Evolutionary conservation across 495 filamentous ascomycete species (phyloP).

Genomic region (Ramalina intermedia): DNA sequence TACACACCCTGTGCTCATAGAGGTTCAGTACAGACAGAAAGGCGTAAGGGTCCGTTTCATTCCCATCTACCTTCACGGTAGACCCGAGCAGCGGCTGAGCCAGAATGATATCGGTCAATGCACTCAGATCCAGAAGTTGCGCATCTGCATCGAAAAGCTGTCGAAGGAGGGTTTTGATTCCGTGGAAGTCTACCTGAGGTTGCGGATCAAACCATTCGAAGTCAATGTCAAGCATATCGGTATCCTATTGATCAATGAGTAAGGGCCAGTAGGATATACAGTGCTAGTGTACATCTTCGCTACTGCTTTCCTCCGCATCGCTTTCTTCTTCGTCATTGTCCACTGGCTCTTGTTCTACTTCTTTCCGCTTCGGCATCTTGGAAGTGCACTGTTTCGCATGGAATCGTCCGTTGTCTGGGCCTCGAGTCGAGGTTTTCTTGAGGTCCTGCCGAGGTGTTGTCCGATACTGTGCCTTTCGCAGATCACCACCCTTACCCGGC

Average conservation of each 20-base stretch:
- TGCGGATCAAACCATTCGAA: conserved; percentile 99
- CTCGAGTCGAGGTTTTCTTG: too few species aligned
- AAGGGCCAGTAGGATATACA: background rate
- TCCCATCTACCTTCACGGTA: conserved; percentile 88
- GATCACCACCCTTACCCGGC: too few species aligned
- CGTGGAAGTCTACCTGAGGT: conserved; percentile 81
- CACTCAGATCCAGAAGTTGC: conserved; percentile 72
- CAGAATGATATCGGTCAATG: conserved; percentile 72
- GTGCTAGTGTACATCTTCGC: conserved; percentile 14
- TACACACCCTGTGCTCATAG: conserved; percentile 49
- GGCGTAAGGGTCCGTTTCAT: conserved; percentile 87
- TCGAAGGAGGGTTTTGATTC: conserved; percentile 75
- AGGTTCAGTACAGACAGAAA: conserved; percentile 85
- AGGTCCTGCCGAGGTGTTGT: too few species aligned
- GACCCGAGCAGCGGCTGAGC: conserved; percentile 81
- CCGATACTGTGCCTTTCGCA: background rate
- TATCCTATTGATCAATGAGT: conserved; percentile 42
- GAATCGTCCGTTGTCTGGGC: background rate
- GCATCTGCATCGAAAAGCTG: conserved; percentile 89
- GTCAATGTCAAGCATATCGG: conserved; percentile 84
- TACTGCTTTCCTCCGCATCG: conserved; percentile 15
- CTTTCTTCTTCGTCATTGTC: conserved; percentile 10
- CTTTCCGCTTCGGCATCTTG: conserved; percentile 16
- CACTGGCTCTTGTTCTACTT: background rate
- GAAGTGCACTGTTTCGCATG: background rate